Conservation (phyloP, 805 yeast species). For the Kurtzmaniella fragi region DNA sequence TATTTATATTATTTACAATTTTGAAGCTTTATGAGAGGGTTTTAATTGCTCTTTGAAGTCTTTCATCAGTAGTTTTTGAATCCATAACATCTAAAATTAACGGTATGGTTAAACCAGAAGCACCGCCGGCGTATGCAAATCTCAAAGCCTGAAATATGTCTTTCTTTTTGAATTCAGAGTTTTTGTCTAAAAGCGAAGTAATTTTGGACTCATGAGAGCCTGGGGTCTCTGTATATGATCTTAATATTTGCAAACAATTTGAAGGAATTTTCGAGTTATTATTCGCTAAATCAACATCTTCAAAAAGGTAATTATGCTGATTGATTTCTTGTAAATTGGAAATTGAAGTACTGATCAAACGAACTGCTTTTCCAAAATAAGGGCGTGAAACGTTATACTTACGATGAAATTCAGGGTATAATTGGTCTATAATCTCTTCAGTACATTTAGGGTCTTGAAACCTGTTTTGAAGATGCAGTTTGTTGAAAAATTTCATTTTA, state of each 20-base stretch:
- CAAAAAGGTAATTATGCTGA: conserved; percentile 47
- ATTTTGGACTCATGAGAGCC: not conserved
- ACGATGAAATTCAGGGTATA: conserved; percentile 14
- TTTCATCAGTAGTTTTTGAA: conserved; percentile 20
- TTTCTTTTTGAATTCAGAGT: conserved; percentile 22
- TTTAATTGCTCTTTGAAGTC: conserved; percentile 15
- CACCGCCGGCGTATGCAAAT: conserved; percentile 64
- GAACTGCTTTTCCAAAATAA: conserved; percentile 35
- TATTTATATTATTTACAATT: not conserved
- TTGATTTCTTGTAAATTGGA: conserved; percentile 50
- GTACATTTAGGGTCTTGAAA: conserved; percentile 34
- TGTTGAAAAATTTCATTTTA: conserved; percentile 75
- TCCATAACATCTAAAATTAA: conserved; percentile 55
- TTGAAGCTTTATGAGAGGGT: not conserved
- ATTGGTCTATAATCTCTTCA: conserved; percentile 29
- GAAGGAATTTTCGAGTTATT: conserved; percentile 8
- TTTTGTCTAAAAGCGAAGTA: not conserved
- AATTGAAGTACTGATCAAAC: conserved; percentile 28
- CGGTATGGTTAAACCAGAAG: conserved; percentile 66
- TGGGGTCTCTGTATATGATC: conserved; percentile 9
- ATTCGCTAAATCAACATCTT: conserved; percentile 22
- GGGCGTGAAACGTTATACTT: no score
- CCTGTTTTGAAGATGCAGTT: conserved; percentile 50
- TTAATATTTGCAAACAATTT: conserved; percentile 12
- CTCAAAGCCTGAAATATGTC: conserved; percentile 55